phyloP scores from a whole-genome alignment of 1,284 basidiomycete genomes.

The Serendipita sp. region DNA sequence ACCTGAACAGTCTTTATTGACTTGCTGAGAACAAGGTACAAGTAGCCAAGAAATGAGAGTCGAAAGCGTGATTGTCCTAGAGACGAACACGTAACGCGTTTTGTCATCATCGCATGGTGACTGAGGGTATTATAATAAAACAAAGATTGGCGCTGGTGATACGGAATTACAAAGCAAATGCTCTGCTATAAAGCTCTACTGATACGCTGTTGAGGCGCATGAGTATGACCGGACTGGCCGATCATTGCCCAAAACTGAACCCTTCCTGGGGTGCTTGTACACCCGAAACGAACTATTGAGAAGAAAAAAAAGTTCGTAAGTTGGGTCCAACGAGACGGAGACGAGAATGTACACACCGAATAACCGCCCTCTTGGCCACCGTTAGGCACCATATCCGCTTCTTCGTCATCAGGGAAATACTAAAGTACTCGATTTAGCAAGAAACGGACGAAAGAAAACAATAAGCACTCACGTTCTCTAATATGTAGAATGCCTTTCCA shows the following conservation, averaged over 20 bases:
- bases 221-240: neutral
- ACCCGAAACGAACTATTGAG: conserved; percentile 20
- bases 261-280: conserved; percentile 75
- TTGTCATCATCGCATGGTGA: too few species aligned
- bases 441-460: conserved; percentile 71
- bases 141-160: too few species aligned
- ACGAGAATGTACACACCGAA: conserved; percentile 16
- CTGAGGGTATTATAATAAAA: too few species aligned
- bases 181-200: neutral
- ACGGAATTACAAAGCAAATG: neutral
- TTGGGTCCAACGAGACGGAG: conserved; percentile 16
- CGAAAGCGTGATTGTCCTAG: too few species aligned
- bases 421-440: conserved; percentile 93
- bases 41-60: too few species aligned
- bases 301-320: neutral
- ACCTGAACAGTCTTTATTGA: too few species aligned
- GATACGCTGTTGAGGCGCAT: conserved; percentile 4
- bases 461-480: neutral
- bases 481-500: neutral
- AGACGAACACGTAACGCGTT: too few species aligned
- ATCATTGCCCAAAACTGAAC: conserved; percentile 66
- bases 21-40: too few species aligned
- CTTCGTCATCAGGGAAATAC: conserved; percentile 81
- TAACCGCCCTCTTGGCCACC: conserved; percentile 1
- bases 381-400: conserved; percentile 37